Evolutionary conservation across 768 basidiomycete genomes (phyloP), one percentile per base, ranked within the genome.

Genomic region (Mycena epipterygia): DNA sequence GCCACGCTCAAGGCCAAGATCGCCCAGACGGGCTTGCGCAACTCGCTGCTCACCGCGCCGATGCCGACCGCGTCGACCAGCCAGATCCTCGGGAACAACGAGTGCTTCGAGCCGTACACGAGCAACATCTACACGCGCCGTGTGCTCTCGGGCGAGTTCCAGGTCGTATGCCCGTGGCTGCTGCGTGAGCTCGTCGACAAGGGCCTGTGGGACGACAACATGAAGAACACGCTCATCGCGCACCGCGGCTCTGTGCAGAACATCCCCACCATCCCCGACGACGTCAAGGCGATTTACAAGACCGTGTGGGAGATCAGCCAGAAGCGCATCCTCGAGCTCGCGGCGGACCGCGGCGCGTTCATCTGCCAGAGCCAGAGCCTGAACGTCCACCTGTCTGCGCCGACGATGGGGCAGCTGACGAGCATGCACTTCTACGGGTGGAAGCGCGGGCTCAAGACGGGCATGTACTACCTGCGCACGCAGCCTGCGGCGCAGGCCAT

Each of bases 241-340:
- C 72, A 73, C 59, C 68, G 72, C 35, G 74, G 72, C 19, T 39
- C 41, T 32, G 70, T 71, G 19, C 91, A 93, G 79, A 89, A 86
- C 77, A 90, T 94, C 68, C 87, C 89, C 29, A 84, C 78, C 59
- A 91, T 94, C 72, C 93, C 93, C 14, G 87, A 87, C 58, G 89
- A 94, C 71, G 82, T 93, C 79, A 94, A 93, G 83, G 89, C 90
- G 4, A 93, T 95, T 84, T 95, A 95, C 88, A 94, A 94, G 85
- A 95, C 93, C 19, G 93, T 94, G 42, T 95, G 93, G 93, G 93
- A 95, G 84, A 92, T 95, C 79, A 89, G 88, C 62, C 93, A 95
- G 82, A 93, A 93, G 89, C 90, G 89, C 75, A 86, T 95, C 76
- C 89, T 95, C 71, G 93, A 95, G 81, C 82, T 95, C 73, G 90